Base-by-base conservation (phyloP, 1,284 basidiomycete species). In the Pulveroboletus sp. region DNA sequence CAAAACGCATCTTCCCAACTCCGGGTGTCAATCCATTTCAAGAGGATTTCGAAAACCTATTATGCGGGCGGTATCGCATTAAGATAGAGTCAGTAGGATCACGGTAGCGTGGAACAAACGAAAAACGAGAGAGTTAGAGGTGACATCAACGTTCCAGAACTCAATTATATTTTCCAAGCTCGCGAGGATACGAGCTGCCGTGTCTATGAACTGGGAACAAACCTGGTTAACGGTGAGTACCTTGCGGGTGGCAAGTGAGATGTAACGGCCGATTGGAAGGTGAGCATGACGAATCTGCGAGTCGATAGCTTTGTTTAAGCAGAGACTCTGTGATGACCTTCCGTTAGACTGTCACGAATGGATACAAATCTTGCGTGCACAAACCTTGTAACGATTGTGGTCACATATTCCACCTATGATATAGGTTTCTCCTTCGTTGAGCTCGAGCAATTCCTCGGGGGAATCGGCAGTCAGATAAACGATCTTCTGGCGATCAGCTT, bases 341-440 rank as follows among this genome's bases (percentile, higher is more conserved):
- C 16, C 42, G 33, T 63, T 40, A 54, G 45, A 45, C 26, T n/a
- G 19, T n/a, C 40, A 46, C 29, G 24, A 17, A 37, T 32, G 29
- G 16, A 50, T 32, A 45, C 24, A 48, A 17, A 24, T 3, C 47
- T 48, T 42, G 39, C 26, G 39, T 11, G 17, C 39, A 56, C 66
- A 36, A 26, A 64, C 94, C 82, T 98, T 99, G 80, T 98, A 91
- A 39, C 96, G 87, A 75, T 99, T 99, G 65, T 91, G 91, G 72
- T 99, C 97, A 58, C 91, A 91, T 61, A 99, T 91, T 16, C 96
- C 97, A 36, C 97, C 97, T 56, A 99, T 95, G 63, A 99, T 86
- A 70, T 99, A 99, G 4, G 87, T 90, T 70, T 95, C 92, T 53
- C 87, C 86, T 60, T 91, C 85, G 56, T 82, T 86, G 48, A 99